Conservation (phyloP, 2,329 filamentous ascomycete genomes). For the Massarina eburnea region DNA sequence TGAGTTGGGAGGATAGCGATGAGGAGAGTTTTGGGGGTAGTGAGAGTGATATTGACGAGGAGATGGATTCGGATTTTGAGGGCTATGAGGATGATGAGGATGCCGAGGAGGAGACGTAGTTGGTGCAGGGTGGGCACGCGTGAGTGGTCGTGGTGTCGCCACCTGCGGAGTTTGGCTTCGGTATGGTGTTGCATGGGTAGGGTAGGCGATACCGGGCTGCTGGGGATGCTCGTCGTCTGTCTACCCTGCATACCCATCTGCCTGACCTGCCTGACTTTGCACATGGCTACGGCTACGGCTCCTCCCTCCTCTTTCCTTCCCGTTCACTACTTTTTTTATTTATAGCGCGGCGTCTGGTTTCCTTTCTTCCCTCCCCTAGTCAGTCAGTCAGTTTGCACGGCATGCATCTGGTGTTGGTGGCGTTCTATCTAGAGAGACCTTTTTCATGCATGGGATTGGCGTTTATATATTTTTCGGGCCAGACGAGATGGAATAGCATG, state of each 20-base stretch:
- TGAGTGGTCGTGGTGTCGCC: no score
- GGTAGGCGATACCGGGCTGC: no score
- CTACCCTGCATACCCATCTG: no score
- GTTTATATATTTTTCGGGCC: neutral
- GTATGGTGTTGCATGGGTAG: no score
- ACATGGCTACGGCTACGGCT: no score
- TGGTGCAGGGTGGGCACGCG: neutral
- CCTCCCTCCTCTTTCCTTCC: neutral
- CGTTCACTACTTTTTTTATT: neutral
- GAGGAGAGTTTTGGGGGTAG: conserved; percentile 72
- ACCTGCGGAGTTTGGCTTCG: no score
- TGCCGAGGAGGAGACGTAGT: conserved; percentile 8
- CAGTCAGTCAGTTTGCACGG: neutral
- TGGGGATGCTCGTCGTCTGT: no score
- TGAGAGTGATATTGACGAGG: conserved; percentile 62
- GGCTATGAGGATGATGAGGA: conserved; percentile 48
- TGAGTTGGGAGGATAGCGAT: conserved; percentile 50
- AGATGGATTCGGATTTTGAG: conserved; percentile 61
- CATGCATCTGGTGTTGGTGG: neutral
- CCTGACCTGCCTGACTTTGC: no score
- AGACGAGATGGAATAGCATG: neutral
- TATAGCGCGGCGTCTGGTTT: conserved; percentile 10
- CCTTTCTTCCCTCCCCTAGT: no score
- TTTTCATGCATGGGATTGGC: conserved; percentile 2
- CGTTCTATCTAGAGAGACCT: neutral